Evolutionary conservation across 352 stramenopile genomes (phyloP), one percentile per base, ranked within the genome.

Genomic region (Globisporangium polare): DNA sequence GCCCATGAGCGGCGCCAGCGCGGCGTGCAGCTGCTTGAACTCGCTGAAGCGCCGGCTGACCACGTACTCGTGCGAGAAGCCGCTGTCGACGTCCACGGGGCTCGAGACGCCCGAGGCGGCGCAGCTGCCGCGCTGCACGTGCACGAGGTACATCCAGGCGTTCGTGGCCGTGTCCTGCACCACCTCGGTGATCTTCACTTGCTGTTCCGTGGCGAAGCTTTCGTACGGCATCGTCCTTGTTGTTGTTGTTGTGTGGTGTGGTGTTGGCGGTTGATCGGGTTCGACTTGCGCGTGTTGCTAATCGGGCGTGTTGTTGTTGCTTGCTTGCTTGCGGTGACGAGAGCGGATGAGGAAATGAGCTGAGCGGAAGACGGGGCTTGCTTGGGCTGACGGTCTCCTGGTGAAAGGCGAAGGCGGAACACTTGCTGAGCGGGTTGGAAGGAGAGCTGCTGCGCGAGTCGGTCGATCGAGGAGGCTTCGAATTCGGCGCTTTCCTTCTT

Each of bases 11-110:
- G 77, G 73, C 49, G 69, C 58, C 24, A 90, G 60, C 12, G 66
- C 67, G n/a, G 70, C 64, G 68, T 90, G 78, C 31, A 90, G 78
- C 55, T 80, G 73, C 72, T 90, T 90, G 62, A 90, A 90, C 58
- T 90, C 81, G 52, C 75, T 82, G 66, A 90, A 90, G 59, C 81
- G 82, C 29, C 81, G 78, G 51, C 70, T 79, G 56, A 90, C 81
- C 12, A 78, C 60, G 69, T 90, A 89, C 60, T 85, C 72, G 77
- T 89, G 74, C 55, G 71, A 66, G 63, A 85, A 85, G 52, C 75
- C 75, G 22, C 24, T 39, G 50, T 65, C 59, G 52, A 69, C 72
- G 20, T 71, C 74, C 29, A 54, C 59, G 64, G 50, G 68, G 49
- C 52, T 71, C 20, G 39, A 12, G 8, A 39, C 61, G n/a, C 27